Percentiles rank a stretch among this genome's conserved stretches.
These are phyloP conservation scores for Ceratocystis albifundus DNA, from an alignment of 2,329 filamentous ascomycete genomes.

Conservation along the genomic window DNA sequence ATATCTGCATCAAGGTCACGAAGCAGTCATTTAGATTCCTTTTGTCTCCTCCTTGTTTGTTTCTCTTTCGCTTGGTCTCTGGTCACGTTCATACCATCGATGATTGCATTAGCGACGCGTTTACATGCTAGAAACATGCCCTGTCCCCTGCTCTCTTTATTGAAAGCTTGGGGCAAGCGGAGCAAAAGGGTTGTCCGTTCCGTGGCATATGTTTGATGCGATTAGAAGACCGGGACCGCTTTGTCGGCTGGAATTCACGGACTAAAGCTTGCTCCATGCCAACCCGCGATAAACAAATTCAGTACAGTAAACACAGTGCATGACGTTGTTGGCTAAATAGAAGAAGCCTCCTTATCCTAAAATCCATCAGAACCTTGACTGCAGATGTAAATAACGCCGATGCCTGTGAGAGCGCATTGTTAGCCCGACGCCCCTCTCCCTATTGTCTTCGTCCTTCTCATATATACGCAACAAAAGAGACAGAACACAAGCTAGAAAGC, in stretches of 20 bases:
- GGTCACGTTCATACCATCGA: no score
- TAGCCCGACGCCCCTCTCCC: slow-evolving; percentile 3
- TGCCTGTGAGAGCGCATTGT: background rate
- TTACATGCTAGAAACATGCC: background rate
- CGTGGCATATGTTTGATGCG: background rate
- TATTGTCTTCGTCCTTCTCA: background rate
- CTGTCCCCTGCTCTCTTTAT: background rate
- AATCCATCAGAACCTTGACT: background rate
- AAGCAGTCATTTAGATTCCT: background rate
- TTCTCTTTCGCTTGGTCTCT: background rate
- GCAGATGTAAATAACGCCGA: background rate
- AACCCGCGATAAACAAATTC: background rate
- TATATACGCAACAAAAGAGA: background rate
- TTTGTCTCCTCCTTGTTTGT: background rate
- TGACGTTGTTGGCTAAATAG: slow-evolving; percentile 1
- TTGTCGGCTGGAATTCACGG: background rate
- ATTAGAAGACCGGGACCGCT: no score
- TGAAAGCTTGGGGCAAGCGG: slow-evolving; percentile 2
- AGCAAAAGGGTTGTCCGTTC: background rate
- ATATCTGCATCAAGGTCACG: background rate
- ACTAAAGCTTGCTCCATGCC: background rate
- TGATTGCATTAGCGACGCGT: no score
- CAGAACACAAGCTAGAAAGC: background rate
- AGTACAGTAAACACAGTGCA: slow-evolving; percentile 5
- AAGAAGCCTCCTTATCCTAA: background rate